Evolutionary conservation across 345 rosid genomes (phyloP).

Genomic region (Eucalyptus albens): DNA sequence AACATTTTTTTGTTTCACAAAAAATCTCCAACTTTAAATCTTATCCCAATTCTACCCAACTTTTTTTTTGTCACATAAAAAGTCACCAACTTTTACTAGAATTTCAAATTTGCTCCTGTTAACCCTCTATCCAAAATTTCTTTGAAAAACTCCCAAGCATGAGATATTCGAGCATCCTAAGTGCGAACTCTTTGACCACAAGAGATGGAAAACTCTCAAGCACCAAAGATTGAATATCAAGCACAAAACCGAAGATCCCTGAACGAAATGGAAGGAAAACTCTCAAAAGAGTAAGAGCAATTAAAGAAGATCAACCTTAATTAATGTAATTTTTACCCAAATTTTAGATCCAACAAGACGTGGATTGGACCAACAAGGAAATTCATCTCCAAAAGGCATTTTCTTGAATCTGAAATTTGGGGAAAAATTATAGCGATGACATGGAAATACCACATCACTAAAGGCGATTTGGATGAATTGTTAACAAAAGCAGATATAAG

Average conservation of each 20-base stretch:
- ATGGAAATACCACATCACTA: neutral
- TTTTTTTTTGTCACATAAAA: neutral
- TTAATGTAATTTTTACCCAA: neutral
- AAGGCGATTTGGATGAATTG: neutral
- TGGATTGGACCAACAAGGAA: neutral
- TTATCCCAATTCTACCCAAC: neutral
- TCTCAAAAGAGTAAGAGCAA: neutral
- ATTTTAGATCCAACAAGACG: neutral
- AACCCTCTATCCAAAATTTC: neutral
- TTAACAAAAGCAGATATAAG: neutral
- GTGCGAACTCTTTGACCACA: rapidly evolving
- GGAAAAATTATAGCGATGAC: neutral
- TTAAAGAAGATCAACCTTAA: neutral
- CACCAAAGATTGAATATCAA: neutral
- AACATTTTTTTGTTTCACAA: neutral
- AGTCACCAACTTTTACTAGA: neutral
- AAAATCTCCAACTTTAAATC: neutral
- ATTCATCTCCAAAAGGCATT: neutral
- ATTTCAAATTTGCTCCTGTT: too few species aligned
- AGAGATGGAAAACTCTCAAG: neutral
- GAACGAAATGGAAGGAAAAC: neutral
- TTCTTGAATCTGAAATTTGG: neutral
- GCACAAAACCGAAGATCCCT: neutral
- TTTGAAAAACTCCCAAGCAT: neutral
- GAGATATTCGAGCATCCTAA: too few species aligned